Percentiles rank a stretch among this genome's conserved stretches.
Evolutionary conservation across 805 yeast species (phyloP).

Genomic region (Saccharomycopsis capsularis): DNA sequence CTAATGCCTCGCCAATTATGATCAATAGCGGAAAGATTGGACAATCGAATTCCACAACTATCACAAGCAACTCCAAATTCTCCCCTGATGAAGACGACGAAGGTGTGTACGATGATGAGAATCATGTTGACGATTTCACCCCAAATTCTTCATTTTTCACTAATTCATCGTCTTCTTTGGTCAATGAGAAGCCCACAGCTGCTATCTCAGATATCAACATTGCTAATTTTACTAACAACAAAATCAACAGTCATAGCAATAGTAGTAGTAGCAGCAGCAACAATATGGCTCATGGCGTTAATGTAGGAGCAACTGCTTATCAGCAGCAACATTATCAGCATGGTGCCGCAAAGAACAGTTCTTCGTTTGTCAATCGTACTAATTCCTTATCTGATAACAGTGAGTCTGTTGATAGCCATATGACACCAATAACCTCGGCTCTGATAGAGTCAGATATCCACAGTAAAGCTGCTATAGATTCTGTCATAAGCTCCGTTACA

Average conservation of each 20-base stretch:
- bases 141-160: conserved; percentile 6
- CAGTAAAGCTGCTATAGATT: not conserved
- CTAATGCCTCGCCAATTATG: not conserved
- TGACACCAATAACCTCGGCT: not conserved
- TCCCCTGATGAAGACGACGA: conserved; percentile 4
- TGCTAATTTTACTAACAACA: not conserved
- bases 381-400: not conserved
- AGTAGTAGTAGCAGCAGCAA: not conserved
- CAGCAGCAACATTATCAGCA: not conserved
- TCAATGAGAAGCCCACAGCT: not conserved
- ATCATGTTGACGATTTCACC: not conserved
- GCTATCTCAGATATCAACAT: not conserved
- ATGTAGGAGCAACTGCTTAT: too few species aligned
- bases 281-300: too few species aligned
- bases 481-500: not conserved
- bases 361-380: not conserved
- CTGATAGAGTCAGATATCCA: not conserved
- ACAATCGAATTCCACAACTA: not conserved
- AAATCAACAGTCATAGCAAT: not conserved
- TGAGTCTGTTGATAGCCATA: not conserved
- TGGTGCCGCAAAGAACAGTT: too few species aligned
- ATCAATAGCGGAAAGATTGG: not conserved
- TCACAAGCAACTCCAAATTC: not conserved
- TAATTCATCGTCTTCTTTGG: conserved; percentile 2
- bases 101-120: not conserved